phyloP scores from a whole-genome alignment of 2,329 filamentous ascomycete genomes.

The Sphaerulina musiva region DNA sequence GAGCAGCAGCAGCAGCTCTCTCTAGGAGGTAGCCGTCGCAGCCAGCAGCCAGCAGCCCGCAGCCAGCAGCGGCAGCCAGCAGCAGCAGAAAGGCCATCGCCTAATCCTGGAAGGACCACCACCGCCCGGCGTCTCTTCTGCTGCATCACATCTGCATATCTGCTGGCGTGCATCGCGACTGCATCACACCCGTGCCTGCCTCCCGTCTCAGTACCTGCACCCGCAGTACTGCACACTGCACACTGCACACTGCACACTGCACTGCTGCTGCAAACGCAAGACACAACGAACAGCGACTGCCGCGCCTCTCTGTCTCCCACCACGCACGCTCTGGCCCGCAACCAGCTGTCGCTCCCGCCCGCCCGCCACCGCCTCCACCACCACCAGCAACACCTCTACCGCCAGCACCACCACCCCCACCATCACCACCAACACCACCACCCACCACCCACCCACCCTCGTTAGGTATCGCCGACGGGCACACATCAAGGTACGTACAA shows the following conservation, averaged over 20 bases:
- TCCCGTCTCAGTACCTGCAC: background rate
- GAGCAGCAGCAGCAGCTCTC: background rate
- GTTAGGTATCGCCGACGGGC: background rate
- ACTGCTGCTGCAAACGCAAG: constrained; percentile 11
- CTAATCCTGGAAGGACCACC: background rate
- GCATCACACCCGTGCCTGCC: no score
- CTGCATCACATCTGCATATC: background rate
- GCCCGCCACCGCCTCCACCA: constrained; percentile 1
- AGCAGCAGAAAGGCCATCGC: background rate
- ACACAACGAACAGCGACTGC: constrained; percentile 2
- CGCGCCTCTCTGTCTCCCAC: background rate
- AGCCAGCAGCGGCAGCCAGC: no score
- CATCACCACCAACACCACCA: background rate
- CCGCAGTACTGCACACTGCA: background rate
- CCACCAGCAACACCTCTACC: background rate
- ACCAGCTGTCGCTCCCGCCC: constrained; percentile 4
- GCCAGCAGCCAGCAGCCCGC: no score
- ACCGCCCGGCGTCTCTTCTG: background rate
- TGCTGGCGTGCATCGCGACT: background rate
- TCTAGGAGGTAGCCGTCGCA: no score
- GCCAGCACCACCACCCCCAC: background rate
- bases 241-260: no score
- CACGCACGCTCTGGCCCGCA: constrained; percentile 1
- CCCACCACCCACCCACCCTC: background rate
- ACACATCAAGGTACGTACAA: constrained; percentile 10